Conservation (phyloP, 2,329 filamentous ascomycete genomes). For the Botrytis medusae region DNA sequence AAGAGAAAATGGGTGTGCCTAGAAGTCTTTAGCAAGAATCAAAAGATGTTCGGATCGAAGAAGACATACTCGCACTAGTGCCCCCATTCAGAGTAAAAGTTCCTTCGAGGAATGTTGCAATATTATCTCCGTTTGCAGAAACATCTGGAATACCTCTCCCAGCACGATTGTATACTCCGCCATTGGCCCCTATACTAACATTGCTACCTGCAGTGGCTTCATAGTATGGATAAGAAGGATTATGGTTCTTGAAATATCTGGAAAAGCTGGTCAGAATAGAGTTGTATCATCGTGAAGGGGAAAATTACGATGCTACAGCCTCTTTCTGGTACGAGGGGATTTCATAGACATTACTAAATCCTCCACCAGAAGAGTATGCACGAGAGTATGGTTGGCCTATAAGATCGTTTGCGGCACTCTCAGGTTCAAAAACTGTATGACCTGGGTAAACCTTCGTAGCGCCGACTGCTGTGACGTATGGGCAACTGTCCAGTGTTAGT, state of each 20-base stretch:
- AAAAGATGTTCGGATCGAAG: not conserved
- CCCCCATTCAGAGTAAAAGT: slow-evolving; percentile 12
- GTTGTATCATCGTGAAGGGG: not conserved
- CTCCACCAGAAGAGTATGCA: slow-evolving; percentile 68
- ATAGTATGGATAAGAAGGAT: slow-evolving; percentile 34
- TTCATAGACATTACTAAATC: slow-evolving; percentile 61
- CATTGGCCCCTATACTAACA: slow-evolving; percentile 40
- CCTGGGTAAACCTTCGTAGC: slow-evolving; percentile 49
- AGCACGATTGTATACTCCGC: slow-evolving; percentile 48
- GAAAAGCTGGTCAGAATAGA: not conserved
- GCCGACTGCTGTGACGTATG: slow-evolving; percentile 52
- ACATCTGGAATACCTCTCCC: slow-evolving; percentile 52
- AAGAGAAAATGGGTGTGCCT: slow-evolving; percentile 22
- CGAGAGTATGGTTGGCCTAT: slow-evolving; percentile 45
- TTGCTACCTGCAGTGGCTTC: slow-evolving; percentile 27
- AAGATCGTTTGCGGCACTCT: slow-evolving; percentile 41
- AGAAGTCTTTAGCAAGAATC: slow-evolving; percentile 31
- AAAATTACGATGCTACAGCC: slow-evolving; percentile 25
- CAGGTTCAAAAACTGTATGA: slow-evolving; percentile 38
- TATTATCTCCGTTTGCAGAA: slow-evolving; percentile 44
- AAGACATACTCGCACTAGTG: slow-evolving; percentile 19
- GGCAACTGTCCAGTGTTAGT: slow-evolving; percentile 40
- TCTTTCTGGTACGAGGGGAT: slow-evolving; percentile 50
- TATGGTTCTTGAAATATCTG: slow-evolving; percentile 32
- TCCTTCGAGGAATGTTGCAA: slow-evolving; percentile 11